A percentile compares a stretch with the other conserved stretches of the same genome.
phyloP scores from a whole-genome alignment of 805 yeast genomes.

The Candida ovalis region DNA sequence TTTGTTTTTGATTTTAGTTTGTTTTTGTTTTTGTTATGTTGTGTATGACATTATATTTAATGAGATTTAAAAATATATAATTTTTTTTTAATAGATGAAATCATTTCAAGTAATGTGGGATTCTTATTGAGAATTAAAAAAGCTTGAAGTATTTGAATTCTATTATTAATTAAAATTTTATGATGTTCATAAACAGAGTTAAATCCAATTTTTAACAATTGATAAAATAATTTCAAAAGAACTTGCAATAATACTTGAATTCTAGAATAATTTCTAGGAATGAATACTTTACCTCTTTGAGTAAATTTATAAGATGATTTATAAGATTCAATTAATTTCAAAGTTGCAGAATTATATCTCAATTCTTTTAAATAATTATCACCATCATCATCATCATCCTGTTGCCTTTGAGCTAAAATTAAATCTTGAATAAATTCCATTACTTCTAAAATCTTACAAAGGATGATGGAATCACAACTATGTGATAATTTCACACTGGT shows the following conservation, averaged over 20 bases:
- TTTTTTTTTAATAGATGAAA: constrained; percentile 4
- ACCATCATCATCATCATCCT: not conserved
- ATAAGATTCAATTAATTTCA: not conserved
- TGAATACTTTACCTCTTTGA: not conserved
- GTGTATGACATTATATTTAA: not conserved
- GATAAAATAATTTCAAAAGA: not conserved
- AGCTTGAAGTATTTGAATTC: constrained; percentile 10
- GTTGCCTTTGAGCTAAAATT: not conserved
- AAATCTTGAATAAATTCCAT: not conserved
- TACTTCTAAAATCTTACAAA: not conserved
- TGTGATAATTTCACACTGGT: not conserved
- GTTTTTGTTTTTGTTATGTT: constrained; percentile 1
- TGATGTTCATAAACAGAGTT: not conserved
- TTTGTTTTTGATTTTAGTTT: not conserved
- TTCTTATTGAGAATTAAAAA: constrained; percentile 16
- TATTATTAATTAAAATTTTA: constrained; percentile 1
- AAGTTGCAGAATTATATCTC: not conserved
- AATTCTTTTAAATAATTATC: not conserved
- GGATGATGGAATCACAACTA: not conserved
- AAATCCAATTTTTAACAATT: not conserved
- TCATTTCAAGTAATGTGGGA: constrained; percentile 9
- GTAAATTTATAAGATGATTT: not conserved
- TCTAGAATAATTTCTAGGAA: not conserved
- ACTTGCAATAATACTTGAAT: not conserved
- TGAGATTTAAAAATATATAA: not conserved